Evolutionary conservation across 2,329 filamentous ascomycete species (phyloP), one percentile per base, ranked within the genome.

Genomic region (Alternaria triticimaculans): DNA sequence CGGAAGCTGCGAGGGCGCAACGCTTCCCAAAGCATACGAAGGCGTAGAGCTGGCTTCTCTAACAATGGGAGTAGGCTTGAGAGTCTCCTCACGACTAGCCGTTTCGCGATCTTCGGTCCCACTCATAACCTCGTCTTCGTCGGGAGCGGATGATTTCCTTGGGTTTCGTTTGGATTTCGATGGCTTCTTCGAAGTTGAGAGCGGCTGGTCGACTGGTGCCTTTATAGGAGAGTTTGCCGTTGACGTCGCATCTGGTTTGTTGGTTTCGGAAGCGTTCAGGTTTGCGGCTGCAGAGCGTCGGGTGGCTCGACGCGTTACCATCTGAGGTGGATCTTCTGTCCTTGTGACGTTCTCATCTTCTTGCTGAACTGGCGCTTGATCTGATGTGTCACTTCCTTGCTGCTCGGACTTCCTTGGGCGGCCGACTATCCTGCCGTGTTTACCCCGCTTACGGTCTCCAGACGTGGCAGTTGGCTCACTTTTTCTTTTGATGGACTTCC

Each of bases 401-500:
- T 51, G 45, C 12, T 67, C 67, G 9, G 68, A 68, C 23, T 60
- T 68, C 43, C 64, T 65, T 6, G 67, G 66, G 18, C 70, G 63
- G 5, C 69, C 68, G 21, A 71, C 54, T n/a, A 68, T 49, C 6
- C 63, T 66, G 12, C 66, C 64, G 33, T 63, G 63, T 23, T 57
- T 68, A 44, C 53, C 58, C 12, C 66, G 69, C 57, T 73, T 72
- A 4, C 28, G 54, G 26, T 46, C 49, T 30, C 59, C 62, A 15
- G 58, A 59, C 21, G 18, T 59, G 37, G 6, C 9, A 53, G 3
- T 57, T 21, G 50, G 46, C 28, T 71, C 67, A 33, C 64, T 72
- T 51, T 70, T 72, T n/a, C 71, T 65, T 44, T 73, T 75, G 20
- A 58, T 62, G 11, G 56, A 37, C 10, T 23, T 48, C 3, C 60